Conservation (phyloP, 192 early-diverging fungal species). For the Linnemannia exigua region DNA sequence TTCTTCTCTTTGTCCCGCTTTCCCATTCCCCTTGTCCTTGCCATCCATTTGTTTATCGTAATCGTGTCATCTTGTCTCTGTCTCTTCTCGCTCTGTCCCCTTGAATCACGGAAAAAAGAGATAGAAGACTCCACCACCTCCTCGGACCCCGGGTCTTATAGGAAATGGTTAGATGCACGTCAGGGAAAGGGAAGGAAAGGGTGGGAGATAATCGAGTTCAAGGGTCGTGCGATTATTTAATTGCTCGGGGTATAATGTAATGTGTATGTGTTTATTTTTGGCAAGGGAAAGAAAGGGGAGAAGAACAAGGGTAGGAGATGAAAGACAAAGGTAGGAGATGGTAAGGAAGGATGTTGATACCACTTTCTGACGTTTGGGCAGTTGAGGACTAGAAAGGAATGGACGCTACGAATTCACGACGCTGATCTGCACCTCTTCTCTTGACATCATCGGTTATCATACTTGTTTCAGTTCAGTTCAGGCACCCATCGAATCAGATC, state of each 20-base stretch:
- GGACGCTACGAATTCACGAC: not conserved
- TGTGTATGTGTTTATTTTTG: too few relatives aligned
- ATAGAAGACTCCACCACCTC: too few relatives aligned
- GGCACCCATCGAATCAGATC: not conserved
- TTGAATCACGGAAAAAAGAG: not conserved
- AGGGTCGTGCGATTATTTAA: not conserved
- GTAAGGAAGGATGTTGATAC: not conserved
- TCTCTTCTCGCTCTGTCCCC: not conserved
- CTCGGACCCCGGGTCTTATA: too few relatives aligned
- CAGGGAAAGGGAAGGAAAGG: not conserved
- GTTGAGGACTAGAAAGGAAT: not conserved
- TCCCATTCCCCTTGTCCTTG: not conserved
- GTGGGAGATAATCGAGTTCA: slow-evolving; percentile 9
- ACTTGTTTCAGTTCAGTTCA: not conserved
- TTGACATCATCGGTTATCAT: too few relatives aligned
- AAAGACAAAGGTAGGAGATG: not conserved
- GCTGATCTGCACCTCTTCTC: not conserved
- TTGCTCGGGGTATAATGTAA: not conserved
- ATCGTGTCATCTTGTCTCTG: not conserved
- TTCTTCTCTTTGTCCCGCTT: not conserved
- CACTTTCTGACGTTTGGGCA: not conserved
- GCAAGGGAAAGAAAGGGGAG: not conserved
- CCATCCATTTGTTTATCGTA: not conserved
- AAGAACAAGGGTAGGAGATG: not conserved
- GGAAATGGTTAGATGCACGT: not conserved